A percentile compares a stretch with the other conserved stretches of the same genome.
These are phyloP conservation scores for Lyophyllum shimeji DNA, from an alignment of 768 basidiomycete genomes.

Conservation along the genomic window DNA sequence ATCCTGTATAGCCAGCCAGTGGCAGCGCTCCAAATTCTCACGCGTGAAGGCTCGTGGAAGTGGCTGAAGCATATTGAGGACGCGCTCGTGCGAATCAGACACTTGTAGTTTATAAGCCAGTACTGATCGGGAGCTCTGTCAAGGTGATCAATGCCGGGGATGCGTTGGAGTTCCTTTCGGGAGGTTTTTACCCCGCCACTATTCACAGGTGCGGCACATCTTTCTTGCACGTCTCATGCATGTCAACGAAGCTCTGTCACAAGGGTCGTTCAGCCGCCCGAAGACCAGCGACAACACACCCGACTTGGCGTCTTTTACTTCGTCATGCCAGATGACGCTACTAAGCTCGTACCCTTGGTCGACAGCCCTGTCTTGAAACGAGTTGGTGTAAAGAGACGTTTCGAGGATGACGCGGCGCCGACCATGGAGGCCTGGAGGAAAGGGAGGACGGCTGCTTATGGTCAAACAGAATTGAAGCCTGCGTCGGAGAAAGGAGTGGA, in stretches of 20 bases:
- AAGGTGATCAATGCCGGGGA: slow-evolving; percentile 40
- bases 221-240: slow-evolving; percentile 3
- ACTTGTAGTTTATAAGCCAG: background rate
- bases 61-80: slow-evolving; percentile 50
- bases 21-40: slow-evolving; percentile 43
- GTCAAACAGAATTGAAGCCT: slow-evolving; percentile 42
- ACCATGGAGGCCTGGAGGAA: slow-evolving; percentile 56
- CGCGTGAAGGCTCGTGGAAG: slow-evolving; percentile 41
- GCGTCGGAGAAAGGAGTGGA: slow-evolving; percentile 43
- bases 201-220: slow-evolving; percentile 31
- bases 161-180: slow-evolving; percentile 44
- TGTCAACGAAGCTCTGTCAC: background rate
- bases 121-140: background rate
- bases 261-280: slow-evolving; percentile 44
- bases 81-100: slow-evolving; percentile 32
- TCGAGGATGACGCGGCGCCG: slow-evolving; percentile 42
- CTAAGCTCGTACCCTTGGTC: slow-evolving; percentile 25
- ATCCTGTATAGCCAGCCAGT: slow-evolving; percentile 52
- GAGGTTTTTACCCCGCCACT: slow-evolving; percentile 44
- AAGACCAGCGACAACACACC: slow-evolving; percentile 37
- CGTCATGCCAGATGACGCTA: slow-evolving; percentile 46
- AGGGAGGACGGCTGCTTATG: slow-evolving; percentile 51
- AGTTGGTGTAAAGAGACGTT: slow-evolving; percentile 37
- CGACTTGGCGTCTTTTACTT: slow-evolving; percentile 60
- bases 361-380: slow-evolving; percentile 51